These are phyloP conservation scores for Monosporascus sp. DNA, from an alignment of 2,329 filamentous ascomycete species.

Conservation along the genomic window DNA sequence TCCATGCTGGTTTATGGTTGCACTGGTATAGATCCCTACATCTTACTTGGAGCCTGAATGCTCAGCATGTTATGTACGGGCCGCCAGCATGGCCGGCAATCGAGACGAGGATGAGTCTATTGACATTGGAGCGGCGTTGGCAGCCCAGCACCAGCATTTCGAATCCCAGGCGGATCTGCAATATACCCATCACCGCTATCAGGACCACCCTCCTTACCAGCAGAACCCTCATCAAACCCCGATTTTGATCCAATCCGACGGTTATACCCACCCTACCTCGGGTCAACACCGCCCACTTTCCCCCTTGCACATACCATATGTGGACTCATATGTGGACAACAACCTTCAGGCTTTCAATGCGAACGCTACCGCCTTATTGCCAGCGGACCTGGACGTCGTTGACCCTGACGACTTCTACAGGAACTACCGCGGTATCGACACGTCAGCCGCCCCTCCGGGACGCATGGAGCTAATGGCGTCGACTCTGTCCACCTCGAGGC, in stretches of 20 bases:
- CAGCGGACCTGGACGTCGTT: conserved; percentile 35
- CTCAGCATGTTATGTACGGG: conserved; percentile 23
- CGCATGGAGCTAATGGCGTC: conserved; percentile 37
- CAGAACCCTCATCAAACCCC: conserved; percentile 9
- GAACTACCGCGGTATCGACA: conserved; percentile 37
- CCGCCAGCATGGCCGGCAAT: conserved; percentile 38
- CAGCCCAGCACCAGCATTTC: conserved; percentile 30
- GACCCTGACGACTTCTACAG: conserved; percentile 54
- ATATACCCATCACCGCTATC: conserved; percentile 18
- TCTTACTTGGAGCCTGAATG: background rate
- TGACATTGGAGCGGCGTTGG: conserved; percentile 28
- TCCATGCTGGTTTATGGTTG: background rate
- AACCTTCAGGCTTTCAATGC: conserved; percentile 33
- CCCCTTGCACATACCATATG: conserved; percentile 28
- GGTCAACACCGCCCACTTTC: conserved; percentile 6
- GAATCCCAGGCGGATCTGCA: conserved; percentile 24
- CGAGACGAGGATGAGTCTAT: conserved; percentile 38
- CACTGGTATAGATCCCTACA: background rate
- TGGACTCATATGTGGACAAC: conserved; percentile 32
- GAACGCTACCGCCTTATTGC: conserved; percentile 33
- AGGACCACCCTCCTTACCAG: conserved; percentile 4
- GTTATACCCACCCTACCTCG: conserved; percentile 6
- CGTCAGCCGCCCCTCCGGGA: conserved; percentile 16
- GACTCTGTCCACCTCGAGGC: conserved; percentile 33
- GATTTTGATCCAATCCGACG: conserved; percentile 2